Percentiles rank a stretch among this genome's conserved stretches.
Evolutionary conservation across 768 basidiomycete species (phyloP).

Genomic region (Tylopilus plumbeoviolaceoides): DNA sequence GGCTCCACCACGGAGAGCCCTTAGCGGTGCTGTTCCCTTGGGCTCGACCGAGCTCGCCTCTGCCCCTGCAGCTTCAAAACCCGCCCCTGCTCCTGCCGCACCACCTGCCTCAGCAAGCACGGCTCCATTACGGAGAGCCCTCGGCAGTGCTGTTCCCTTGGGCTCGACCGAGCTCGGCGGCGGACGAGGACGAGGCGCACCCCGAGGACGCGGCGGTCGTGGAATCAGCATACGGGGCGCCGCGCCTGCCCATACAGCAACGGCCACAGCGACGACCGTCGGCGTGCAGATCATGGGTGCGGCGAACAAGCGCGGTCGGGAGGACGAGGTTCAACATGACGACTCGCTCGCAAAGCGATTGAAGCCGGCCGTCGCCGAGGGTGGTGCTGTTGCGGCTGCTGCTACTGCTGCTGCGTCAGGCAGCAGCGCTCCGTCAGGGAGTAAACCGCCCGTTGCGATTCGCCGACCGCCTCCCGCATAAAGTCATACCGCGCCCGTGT

Average conservation of each 20-base stretch:
- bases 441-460: conserved; percentile 33
- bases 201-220: conserved; percentile 30
- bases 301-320: conserved; percentile 59
- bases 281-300: conserved; percentile 63
- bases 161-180: conserved; percentile 16
- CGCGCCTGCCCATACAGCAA: conserved; percentile 19
- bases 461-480: conserved; percentile 29
- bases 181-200: conserved; percentile 35
- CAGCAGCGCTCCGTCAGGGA: conserved; percentile 3
- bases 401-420: neutral
- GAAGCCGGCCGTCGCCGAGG: conserved; percentile 43
- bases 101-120: conserved; percentile 24
- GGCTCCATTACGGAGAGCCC: conserved; percentile 30
- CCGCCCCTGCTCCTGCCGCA: conserved; percentile 14
- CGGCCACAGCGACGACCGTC: conserved; percentile 27
- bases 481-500: no score
- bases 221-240: conserved; percentile 31
- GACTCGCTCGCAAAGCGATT: conserved; percentile 65
- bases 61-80: conserved; percentile 5
- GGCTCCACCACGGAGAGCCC: conserved; percentile 30
- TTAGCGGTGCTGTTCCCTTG: conserved; percentile 28
- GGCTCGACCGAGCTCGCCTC: conserved; percentile 14
- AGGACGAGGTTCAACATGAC: conserved; percentile 46
- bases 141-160: conserved; percentile 28
- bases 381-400: no score